Percentiles rank a stretch among this genome's conserved stretches.
Conservation (phyloP, 345 rosid genomes). For the Linum tenue region DNA sequence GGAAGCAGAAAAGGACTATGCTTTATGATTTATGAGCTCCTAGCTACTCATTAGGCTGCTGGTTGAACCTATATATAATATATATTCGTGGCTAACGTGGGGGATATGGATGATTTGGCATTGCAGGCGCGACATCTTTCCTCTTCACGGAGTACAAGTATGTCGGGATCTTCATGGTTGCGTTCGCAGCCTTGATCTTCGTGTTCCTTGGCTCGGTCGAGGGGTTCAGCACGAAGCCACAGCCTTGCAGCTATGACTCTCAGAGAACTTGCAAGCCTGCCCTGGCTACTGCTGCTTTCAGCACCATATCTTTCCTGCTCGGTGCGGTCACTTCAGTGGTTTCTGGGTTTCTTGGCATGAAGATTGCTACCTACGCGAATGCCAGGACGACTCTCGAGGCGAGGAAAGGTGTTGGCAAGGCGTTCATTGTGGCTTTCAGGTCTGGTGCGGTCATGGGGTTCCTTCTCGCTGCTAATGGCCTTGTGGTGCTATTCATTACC, state of each 20-base stretch:
- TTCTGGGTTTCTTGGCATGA: slow-evolving; percentile 92
- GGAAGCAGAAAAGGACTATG: too few relatives aligned
- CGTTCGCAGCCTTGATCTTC: slow-evolving; percentile 38
- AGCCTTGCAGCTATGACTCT: slow-evolving; percentile 44
- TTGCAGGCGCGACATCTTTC: slow-evolving; percentile 59
- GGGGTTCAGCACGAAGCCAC: slow-evolving; percentile 54
- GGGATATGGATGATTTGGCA: background rate
- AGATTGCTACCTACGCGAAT: slow-evolving; percentile 84
- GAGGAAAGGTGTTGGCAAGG: slow-evolving; percentile 84
- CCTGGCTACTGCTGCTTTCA: slow-evolving; percentile 28
- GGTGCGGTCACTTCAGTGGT: slow-evolving; percentile 32
- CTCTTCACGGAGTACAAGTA: slow-evolving; percentile 53
- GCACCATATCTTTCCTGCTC: background rate
- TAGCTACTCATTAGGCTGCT: too few relatives aligned
- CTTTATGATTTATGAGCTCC: too few relatives aligned
- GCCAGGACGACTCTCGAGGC: slow-evolving; percentile 90
- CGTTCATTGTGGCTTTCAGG: slow-evolving; percentile 64
- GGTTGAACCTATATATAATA: too few relatives aligned
- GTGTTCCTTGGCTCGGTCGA: slow-evolving; percentile 62
- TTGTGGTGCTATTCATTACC: slow-evolving; percentile 13
- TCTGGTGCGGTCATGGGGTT: slow-evolving; percentile 83
- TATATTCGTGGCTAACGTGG: too few relatives aligned
- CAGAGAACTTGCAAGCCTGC: background rate
- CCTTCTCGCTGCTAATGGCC: background rate
- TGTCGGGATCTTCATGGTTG: slow-evolving; percentile 41